Evolutionary conservation across 768 basidiomycete species (phyloP).

Genomic region (Floccularia luteovirens): DNA sequence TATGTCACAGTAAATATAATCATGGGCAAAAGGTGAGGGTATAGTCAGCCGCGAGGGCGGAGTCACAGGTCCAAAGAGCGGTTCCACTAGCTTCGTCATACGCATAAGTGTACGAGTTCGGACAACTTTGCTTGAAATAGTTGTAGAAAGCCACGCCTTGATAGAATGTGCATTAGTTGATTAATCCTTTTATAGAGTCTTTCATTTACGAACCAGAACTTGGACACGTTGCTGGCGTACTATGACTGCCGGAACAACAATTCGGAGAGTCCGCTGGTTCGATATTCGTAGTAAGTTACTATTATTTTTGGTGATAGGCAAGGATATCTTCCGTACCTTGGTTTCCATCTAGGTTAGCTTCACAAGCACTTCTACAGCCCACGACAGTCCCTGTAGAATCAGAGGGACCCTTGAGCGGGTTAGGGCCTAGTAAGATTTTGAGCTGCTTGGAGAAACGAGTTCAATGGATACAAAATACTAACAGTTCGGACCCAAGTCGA

Average conservation of each 20-base stretch:
- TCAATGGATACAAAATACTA: neutral
- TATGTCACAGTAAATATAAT: no score
- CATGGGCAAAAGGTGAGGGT: constrained; percentile 43
- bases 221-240: constrained; percentile 50
- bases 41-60: constrained; percentile 31
- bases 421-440: constrained; percentile 29
- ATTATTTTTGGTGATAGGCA: constrained; percentile 25
- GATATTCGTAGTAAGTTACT: no score
- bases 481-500: constrained; percentile 58
- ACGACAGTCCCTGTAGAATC: constrained; percentile 45
- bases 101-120: constrained; percentile 45
- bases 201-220: constrained; percentile 20
- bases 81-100: constrained; percentile 45
- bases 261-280: constrained; percentile 46
- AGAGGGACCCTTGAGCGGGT: constrained; percentile 41
- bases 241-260: constrained; percentile 54
- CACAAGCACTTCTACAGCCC: constrained; percentile 56
- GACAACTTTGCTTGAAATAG: constrained; percentile 37
- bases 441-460: neutral
- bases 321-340: constrained; percentile 18
- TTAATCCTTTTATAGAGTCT: constrained; percentile 20
- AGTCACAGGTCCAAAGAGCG: constrained; percentile 45
- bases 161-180: neutral
- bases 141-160: constrained; percentile 26
- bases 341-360: constrained; percentile 34